Conservation (phyloP, 257 asterid genomes). For the Solanum dulcamara region DNA sequence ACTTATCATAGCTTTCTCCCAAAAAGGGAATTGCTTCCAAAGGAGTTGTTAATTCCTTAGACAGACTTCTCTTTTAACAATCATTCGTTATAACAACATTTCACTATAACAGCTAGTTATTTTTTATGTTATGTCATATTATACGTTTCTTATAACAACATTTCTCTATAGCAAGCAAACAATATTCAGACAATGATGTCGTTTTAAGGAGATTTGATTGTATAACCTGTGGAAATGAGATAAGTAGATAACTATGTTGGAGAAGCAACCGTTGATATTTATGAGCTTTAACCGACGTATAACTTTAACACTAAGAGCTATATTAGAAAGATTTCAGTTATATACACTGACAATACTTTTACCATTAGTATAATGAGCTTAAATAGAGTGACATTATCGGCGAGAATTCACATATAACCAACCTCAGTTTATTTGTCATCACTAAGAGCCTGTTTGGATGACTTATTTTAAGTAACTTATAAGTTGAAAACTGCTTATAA, state of each 20-base stretch:
- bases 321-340: neutral
- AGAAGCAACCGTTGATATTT: neutral
- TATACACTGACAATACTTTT: neutral
- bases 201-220: neutral
- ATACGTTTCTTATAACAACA: neutral
- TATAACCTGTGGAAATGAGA: neutral
- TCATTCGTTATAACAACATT: neutral
- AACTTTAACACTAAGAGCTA: neutral
- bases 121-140: neutral
- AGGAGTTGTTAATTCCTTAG: neutral
- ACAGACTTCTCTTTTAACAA: neutral
- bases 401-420: neutral
- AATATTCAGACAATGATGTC: neutral
- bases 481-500: too few relatives aligned
- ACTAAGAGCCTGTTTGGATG: too few relatives aligned
- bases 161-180: neutral
- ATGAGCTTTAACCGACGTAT: neutral
- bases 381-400: neutral
- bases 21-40: neutral
- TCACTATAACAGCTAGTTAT: too few relatives aligned
- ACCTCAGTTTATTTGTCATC: neutral
- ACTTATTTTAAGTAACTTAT: too few relatives aligned
- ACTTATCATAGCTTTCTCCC: neutral
- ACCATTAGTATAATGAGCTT: neutral
- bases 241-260: neutral